phyloP scores from a whole-genome alignment of 2,329 filamentous ascomycete genomes.

The Fusarium beomiforme region DNA sequence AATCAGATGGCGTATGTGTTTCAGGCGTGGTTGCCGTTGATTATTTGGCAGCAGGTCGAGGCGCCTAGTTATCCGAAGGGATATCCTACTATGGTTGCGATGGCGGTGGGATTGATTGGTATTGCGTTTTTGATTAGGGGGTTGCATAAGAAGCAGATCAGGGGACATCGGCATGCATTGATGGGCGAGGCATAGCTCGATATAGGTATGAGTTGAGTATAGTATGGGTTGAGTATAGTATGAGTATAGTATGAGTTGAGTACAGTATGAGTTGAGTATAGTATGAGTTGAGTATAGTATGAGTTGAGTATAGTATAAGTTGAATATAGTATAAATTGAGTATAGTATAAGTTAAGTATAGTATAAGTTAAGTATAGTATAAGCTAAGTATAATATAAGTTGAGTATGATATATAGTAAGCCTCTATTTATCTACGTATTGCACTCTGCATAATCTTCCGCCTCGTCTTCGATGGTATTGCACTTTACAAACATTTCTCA shows the following conservation, averaged over 20 bases:
- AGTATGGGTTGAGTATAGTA: too few species aligned
- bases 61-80: conserved; percentile 70
- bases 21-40: conserved; percentile 74
- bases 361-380: too few species aligned
- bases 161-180: neutral
- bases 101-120: conserved; percentile 60
- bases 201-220: neutral
- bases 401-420: neutral
- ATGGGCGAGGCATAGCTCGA: neutral
- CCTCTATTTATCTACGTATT: neutral
- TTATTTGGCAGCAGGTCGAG: conserved; percentile 74
- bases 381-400: too few species aligned
- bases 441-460: neutral
- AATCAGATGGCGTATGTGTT: conserved; percentile 77
- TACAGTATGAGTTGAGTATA: neutral
- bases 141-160: conserved; percentile 20
- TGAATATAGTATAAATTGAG: neutral
- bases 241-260: too few species aligned
- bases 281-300: too few species aligned
- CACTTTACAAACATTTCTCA: neutral
- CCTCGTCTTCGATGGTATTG: neutral
- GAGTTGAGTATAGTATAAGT: too few species aligned
- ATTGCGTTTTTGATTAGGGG: conserved; percentile 59
- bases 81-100: conserved; percentile 63
- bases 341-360: too few species aligned